A percentile compares a stretch with the other conserved stretches of the same genome.
phyloP scores from a whole-genome alignment of 2,329 filamentous ascomycete genomes.

The Tetracladium maxilliforme region DNA sequence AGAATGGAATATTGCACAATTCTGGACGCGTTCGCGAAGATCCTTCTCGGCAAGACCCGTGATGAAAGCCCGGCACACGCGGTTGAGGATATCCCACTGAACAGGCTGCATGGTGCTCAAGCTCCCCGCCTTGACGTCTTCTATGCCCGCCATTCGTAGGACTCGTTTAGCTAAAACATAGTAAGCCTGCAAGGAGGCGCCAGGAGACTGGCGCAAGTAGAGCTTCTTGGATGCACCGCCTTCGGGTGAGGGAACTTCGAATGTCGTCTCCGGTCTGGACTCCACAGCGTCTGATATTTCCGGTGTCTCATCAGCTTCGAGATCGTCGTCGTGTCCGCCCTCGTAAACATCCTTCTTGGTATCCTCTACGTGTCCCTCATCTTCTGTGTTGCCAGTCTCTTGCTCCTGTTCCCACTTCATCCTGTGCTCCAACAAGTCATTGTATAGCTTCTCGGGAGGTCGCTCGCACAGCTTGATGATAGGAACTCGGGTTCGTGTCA shows the following conservation, averaged over 20 bases:
- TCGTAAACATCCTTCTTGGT: constrained; percentile 1
- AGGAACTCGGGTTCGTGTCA: constrained; percentile 68
- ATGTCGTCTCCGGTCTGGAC: no score
- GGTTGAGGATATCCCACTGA: constrained; percentile 33
- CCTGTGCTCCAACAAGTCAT: constrained; percentile 48
- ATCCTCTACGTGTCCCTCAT: constrained; percentile 4
- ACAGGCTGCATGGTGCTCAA: constrained; percentile 17
- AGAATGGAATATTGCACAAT: no score
- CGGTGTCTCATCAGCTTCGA: constrained; percentile 29
- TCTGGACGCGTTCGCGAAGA: no score
- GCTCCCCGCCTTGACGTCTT: constrained; percentile 34
- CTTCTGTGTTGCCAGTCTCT: constrained; percentile 7
- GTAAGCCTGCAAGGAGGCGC: no score
- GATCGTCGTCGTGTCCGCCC: background rate
- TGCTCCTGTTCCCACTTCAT: constrained; percentile 52
- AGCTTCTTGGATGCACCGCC: no score
- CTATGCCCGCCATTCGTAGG: constrained; percentile 30
- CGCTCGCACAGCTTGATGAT: constrained; percentile 77
- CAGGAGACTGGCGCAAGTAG: no score
- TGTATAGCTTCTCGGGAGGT: constrained; percentile 44
- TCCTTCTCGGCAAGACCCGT: constrained; percentile 31
- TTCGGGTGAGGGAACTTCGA: no score
- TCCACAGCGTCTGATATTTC: no score
- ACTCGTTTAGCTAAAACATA: no score
- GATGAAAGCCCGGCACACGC: constrained; percentile 37